Percentiles rank a stretch among this genome's conserved stretches.
Evolutionary conservation across 1,284 basidiomycete genomes (phyloP).

Genomic region (Trichosporon sp.): DNA sequence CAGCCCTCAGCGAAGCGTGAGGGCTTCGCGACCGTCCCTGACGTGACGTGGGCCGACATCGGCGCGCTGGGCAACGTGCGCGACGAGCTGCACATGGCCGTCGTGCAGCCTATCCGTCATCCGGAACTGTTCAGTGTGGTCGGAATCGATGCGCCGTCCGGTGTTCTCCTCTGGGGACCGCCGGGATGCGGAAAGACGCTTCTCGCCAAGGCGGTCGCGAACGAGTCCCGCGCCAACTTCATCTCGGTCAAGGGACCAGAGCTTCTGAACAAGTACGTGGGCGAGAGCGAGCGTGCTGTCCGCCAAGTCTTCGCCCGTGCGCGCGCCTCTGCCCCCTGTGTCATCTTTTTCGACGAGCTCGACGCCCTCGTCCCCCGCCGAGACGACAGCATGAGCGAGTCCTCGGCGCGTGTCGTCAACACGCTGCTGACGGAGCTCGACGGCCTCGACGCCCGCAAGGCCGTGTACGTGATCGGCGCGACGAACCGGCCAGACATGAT

Average conservation of each 20-base stretch:
- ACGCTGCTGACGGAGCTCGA: slow-evolving; percentile 95
- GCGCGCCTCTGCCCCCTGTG: slow-evolving; percentile 91
- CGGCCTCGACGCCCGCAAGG: slow-evolving; percentile 84
- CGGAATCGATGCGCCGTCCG: slow-evolving; percentile 83
- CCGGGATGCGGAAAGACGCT: slow-evolving; percentile 97
- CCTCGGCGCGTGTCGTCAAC: slow-evolving; percentile 95
- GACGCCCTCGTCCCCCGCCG: slow-evolving; percentile 93
- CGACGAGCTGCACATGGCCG: slow-evolving; percentile 94
- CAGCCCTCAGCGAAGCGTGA: slow-evolving; percentile 97
- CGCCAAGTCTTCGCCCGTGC: slow-evolving; percentile 97
- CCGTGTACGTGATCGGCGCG: slow-evolving; percentile 93
- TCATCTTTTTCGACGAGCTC: slow-evolving; percentile 99
- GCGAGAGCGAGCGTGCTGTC: slow-evolving; percentile 93
- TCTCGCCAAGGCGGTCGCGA: slow-evolving; percentile 94
- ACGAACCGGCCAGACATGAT: slow-evolving; percentile 99
- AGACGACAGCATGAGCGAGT: slow-evolving; percentile 91
- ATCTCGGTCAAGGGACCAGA: slow-evolving; percentile 98
- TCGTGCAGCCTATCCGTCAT: slow-evolving; percentile 89
- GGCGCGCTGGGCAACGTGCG: slow-evolving; percentile 85
- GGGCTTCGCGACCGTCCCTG: slow-evolving; percentile 94
- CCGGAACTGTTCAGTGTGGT: slow-evolving; percentile 86
- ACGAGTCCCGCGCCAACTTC: slow-evolving; percentile 91
- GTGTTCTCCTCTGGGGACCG: slow-evolving; percentile 96
- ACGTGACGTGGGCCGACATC: slow-evolving; percentile 91
- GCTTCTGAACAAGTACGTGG: slow-evolving; percentile 93